Base-by-base conservation (phyloP, 768 basidiomycete genomes). In the Hypholoma fasciculare region DNA sequence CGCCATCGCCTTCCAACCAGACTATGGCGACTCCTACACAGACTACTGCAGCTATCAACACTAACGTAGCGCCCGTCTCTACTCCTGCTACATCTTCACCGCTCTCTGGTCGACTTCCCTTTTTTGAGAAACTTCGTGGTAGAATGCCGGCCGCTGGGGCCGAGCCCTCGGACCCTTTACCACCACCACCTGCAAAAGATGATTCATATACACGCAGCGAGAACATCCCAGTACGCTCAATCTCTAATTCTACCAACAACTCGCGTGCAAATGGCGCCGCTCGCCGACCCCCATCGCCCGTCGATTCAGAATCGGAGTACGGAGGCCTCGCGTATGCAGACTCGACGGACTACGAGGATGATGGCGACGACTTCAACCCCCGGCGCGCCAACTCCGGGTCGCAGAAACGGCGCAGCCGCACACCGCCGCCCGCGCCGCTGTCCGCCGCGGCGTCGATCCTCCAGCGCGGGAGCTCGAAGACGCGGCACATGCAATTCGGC, bases 271-370 rank as follows among this genome's bases (percentile, higher is more conserved):
- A 30, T 30, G 20, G 26, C 48, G 48, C 19, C 3, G 43, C 48
- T n/a, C 56, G 49, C 17, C 56, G 57, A 5, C 67, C 72, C 2
- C 52, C 67, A 7, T 71, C 71, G 7, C 73, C 78, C 30, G 71
- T 71, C 43, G 65, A 66, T 27, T 78, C 78, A 2, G 77, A 66
- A 16, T 80, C 78, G 3, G 81, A 83, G 56, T 76, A 76, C 34
- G 76, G 79, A 26, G 79, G 80, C 14, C 71, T 83, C 19, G 82
- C 82, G 2, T 84, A 84, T 60, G 81, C 79, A 3, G 76, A 80
- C 54, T 78, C 78, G 16, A 76, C 77, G 7, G 80, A 80, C 46
- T 66, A 77, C 54, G 80, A 80, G 47, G 74, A 74, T 20, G 62
- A 67, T 26, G 59, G 27, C n/a, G 59, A 27, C 27, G 56, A 43